Conservation (phyloP, 2,329 filamentous ascomycete species). For the Cyclaneusma minus region DNA sequence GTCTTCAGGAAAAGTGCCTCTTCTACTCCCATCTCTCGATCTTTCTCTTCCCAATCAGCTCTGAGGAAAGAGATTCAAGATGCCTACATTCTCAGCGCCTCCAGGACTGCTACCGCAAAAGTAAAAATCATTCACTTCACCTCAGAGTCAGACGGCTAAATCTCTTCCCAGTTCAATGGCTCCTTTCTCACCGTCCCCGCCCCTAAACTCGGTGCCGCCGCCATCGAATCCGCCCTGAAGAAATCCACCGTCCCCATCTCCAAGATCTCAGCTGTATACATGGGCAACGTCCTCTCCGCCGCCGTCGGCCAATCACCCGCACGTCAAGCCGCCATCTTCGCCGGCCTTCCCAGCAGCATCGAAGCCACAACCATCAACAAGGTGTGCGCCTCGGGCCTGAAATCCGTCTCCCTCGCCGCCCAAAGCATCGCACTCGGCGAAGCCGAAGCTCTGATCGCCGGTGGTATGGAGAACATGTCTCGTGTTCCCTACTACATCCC, state of each 20-base stretch:
- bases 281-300: conserved; percentile 87
- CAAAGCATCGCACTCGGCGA: conserved; percentile 90
- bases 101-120: conserved; percentile 80
- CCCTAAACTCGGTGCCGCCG: conserved; percentile 75
- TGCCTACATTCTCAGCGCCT: conserved; percentile 84
- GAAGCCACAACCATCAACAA: conserved; percentile 96
- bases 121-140: conserved; percentile 26
- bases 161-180: conserved; percentile 65
- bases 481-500: conserved; percentile 82
- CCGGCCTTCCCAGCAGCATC: conserved; percentile 63
- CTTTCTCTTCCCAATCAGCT: conserved; percentile 33
- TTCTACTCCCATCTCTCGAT: conserved; percentile 25
- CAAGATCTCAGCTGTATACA: conserved; percentile 84
- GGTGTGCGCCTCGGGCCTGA: conserved; percentile 89
- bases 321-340: conserved; percentile 78
- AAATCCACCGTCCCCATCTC: conserved; percentile 72
- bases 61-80: conserved; percentile 58
- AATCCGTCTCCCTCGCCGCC: conserved; percentile 78
- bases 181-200: conserved; percentile 71
- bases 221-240: conserved; percentile 79
- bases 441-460: conserved; percentile 76
- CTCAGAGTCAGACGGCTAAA: neutral
- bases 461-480: conserved; percentile 98
- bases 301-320: conserved; percentile 80
- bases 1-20: conserved; percentile 9